Base-by-base conservation (phyloP, 257 asterid species). In the Hygrophila difformis region DNA sequence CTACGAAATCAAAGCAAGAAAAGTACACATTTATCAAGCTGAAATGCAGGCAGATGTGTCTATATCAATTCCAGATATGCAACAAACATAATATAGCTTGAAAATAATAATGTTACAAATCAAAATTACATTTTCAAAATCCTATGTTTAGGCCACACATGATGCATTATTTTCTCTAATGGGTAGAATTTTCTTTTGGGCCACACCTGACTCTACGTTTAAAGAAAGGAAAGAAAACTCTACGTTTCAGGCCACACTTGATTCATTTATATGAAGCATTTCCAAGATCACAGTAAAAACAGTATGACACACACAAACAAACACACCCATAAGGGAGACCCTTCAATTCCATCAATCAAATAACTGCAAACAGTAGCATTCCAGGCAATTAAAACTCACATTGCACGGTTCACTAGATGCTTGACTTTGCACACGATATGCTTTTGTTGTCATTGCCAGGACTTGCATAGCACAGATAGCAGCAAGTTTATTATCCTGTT, bases 391-490 rank as follows among this genome's bases (percentile, higher is more conserved):
- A 44, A 57, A 53, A 66, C 80, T 82, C 74, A 89, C 98, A 52
- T 60, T 66, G 50, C 64, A 70, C 47, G 63, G 75, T 61, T 76
- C 87, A 55, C 68, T 72, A 50, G 86, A 79, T 65, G 93, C 93
- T 70, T 87, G 73, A 58, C 98, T 89, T 71, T 89, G 94, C 60
- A 89, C 91, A 48, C 94, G 96, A 62, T 89, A 89, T 37, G 96
- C 93, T 72, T 82, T 80, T 18, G 98, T 82, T 43, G 98, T 89
- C 94, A 89, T 85, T 26, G 98, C 96, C 81, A 89, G 68, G 53
- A 89, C 96, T 79, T 89, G 98, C 94, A 85, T 77, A 44, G 98
- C 95, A 52, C 98, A 85, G 48, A 81, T 89, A 39, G 98, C 98
- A 41, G 98, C 94, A 66, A 77, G 65, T 65, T 87, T 81, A 58